Evolutionary conservation across 768 basidiomycete species (phyloP).

Genomic region (Mycena vitilis): DNA sequence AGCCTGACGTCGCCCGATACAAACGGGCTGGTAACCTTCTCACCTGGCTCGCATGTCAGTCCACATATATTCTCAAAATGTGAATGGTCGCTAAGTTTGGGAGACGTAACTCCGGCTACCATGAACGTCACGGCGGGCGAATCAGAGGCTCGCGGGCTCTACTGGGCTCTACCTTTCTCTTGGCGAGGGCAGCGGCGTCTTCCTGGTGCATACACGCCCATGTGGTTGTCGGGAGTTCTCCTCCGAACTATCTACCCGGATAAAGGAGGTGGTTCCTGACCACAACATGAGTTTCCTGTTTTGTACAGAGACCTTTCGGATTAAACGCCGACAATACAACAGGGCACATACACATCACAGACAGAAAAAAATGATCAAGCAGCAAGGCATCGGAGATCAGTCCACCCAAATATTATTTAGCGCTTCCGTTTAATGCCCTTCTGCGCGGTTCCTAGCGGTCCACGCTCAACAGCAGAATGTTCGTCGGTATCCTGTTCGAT

Average conservation of each 20-base stretch:
- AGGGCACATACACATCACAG: constrained; percentile 12
- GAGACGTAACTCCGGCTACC: constrained; percentile 9
- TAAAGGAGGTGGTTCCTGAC: not conserved
- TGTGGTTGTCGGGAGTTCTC: constrained; percentile 4
- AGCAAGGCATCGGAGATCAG: constrained; percentile 16
- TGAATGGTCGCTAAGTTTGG: constrained; percentile 20
- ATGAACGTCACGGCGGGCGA: not conserved
- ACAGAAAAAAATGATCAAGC: constrained; percentile 16
- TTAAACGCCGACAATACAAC: constrained; percentile 19
- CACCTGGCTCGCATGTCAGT: not conserved
- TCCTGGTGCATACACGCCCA: not conserved
- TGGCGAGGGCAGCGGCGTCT: not conserved
- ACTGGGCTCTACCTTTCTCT: not conserved
- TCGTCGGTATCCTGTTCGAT: constrained; percentile 83
- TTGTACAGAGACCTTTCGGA: not conserved
- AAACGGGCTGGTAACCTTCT: constrained; percentile 7
- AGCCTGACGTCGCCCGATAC: constrained; percentile 9
- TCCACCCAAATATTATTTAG: constrained; percentile 27
- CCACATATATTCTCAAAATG: not conserved
- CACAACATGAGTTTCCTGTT: constrained; percentile 13
- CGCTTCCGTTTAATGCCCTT: constrained; percentile 67
- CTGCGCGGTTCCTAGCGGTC: constrained; percentile 61
- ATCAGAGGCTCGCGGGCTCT: not conserved
- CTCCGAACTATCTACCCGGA: too few species aligned
- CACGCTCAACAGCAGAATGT: constrained; percentile 72